Evolutionary conservation across 139 green algal genomes (phyloP), one percentile per base, ranked within the genome.

Genomic region (Astrephomene gubernaculifera): DNA sequence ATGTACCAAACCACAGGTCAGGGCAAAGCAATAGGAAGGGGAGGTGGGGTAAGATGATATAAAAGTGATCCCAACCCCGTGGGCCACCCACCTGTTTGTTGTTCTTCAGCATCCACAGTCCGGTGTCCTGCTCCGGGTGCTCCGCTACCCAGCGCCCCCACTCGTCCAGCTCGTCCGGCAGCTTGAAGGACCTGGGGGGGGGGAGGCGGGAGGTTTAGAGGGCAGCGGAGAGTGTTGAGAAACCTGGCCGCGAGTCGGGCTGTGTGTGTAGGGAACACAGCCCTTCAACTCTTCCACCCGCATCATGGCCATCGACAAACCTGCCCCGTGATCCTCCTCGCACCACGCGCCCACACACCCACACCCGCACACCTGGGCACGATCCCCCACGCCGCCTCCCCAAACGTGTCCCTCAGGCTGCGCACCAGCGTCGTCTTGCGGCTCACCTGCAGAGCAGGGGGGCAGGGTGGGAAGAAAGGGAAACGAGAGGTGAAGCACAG

Each of bases 31-130:
- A n/a, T n/a, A n/a, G n/a, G n/a, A n/a, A n/a, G n/a, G n/a, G n/a
- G n/a, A n/a, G n/a, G n/a, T n/a, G n/a, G n/a, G n/a, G n/a, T n/a
- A n/a, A n/a, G n/a, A n/a, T n/a, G n/a, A n/a, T n/a, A n/a, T n/a
- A n/a, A n/a, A n/a, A n/a, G n/a, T n/a, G n/a, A n/a, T n/a, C n/a
- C n/a, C n/a, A n/a, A n/a, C n/a, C n/a, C n/a, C n/a, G n/a, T n/a
- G n/a, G n/a, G n/a, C n/a, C n/a, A n/a, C n/a, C n/a, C 44, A 85
- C 85, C 82, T 90, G 80, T 83, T 90, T 91, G 86, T 94, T 94
- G 83, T 93, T 94, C 83, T 94, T 94, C 19, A 94, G 86, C 91
- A 94, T 93, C 91, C 89, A 94, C 65, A 93, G 72, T 24, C 88
- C 89, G 35, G 79, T 86, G 65, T 86, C 79, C 0, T 9, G 65